Evolutionary conservation across 768 basidiomycete species (phyloP).

Genomic region (Daedaleopsis sinensis): DNA sequence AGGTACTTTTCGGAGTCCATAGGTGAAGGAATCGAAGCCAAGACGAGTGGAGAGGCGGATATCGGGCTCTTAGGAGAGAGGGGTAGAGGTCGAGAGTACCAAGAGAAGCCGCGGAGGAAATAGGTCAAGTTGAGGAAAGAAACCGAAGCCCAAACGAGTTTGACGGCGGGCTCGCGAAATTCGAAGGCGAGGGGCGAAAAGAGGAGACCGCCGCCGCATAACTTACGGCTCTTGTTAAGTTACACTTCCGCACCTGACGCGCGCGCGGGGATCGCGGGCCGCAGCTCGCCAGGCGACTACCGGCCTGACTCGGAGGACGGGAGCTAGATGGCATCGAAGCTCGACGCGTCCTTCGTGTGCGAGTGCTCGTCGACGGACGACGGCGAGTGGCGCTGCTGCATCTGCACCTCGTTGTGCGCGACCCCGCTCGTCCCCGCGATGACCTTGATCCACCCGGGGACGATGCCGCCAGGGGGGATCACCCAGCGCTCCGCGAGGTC

Average conservation of each 20-base stretch:
- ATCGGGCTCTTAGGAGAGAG: too few species aligned
- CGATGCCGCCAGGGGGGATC: conserved; percentile 69
- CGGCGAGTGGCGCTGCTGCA: background rate
- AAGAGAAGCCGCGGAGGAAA: too few species aligned
- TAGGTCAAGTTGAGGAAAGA: background rate
- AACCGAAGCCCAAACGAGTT: background rate
- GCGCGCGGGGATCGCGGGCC: background rate
- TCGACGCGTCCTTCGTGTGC: background rate
- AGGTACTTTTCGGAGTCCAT: too few species aligned
- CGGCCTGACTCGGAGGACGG: background rate
- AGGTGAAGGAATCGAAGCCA: too few species aligned
- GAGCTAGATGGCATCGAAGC: background rate
- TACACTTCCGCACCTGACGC: background rate
- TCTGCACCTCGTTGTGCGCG: background rate
- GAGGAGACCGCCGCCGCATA: background rate
- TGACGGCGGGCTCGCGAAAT: conserved; percentile 1
- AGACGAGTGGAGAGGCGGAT: too few species aligned
- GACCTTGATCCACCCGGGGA: conserved; percentile 59
- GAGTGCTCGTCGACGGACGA: background rate
- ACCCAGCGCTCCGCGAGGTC: conserved; percentile 70
- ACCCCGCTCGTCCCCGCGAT: background rate
- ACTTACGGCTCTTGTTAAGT: background rate
- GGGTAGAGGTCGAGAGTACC: too few species aligned
- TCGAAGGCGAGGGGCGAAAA: background rate
- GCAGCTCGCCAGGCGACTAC: background rate